These are phyloP conservation scores for Daldinia vernicosa DNA, from an alignment of 495 filamentous ascomycete species.

Conservation along the genomic window DNA sequence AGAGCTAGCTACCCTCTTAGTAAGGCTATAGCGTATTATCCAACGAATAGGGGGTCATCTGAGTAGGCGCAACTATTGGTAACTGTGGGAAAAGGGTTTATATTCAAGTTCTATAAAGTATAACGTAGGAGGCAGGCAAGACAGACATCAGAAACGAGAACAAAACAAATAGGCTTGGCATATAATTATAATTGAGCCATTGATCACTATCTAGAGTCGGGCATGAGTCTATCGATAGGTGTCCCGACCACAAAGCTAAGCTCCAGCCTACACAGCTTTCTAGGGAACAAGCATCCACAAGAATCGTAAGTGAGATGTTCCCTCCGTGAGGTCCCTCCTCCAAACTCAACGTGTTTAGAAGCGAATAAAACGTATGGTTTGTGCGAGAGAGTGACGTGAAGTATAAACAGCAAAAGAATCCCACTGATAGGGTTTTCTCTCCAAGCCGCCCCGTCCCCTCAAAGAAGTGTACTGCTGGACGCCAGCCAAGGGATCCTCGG, in stretches of 20 bases:
- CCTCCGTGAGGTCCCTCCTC: conserved; percentile 26
- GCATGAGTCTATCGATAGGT: conserved; percentile 22
- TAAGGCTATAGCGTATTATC: too few species aligned
- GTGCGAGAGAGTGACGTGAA: conserved; percentile 46
- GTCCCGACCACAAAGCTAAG: conserved; percentile 31
- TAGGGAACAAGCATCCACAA: conserved; percentile 43
- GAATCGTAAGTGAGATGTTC: conserved; percentile 49
- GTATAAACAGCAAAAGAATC: conserved; percentile 44
- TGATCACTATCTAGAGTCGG: conserved; percentile 43
- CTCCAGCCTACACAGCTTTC: conserved; percentile 31
- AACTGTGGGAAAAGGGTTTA: conserved; percentile 36
- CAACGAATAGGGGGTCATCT: too few species aligned
- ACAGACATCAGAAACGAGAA: not conserved
- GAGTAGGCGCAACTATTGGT: too few species aligned
- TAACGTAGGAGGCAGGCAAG: not conserved
- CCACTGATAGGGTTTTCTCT: conserved; percentile 35
- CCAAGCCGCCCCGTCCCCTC: conserved; percentile 39
- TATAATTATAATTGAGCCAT: conserved; percentile 38
- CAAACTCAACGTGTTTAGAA: conserved; percentile 44
- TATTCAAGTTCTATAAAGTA: not conserved
- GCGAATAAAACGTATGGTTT: conserved; percentile 34
- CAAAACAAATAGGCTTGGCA: conserved; percentile 8
- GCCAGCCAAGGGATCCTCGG: conserved; percentile 25
- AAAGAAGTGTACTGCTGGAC: conserved; percentile 35
- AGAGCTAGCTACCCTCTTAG: too few species aligned